Evolutionary conservation across 106 monocot species (phyloP).

Genomic region (Gastrodia elata): DNA sequence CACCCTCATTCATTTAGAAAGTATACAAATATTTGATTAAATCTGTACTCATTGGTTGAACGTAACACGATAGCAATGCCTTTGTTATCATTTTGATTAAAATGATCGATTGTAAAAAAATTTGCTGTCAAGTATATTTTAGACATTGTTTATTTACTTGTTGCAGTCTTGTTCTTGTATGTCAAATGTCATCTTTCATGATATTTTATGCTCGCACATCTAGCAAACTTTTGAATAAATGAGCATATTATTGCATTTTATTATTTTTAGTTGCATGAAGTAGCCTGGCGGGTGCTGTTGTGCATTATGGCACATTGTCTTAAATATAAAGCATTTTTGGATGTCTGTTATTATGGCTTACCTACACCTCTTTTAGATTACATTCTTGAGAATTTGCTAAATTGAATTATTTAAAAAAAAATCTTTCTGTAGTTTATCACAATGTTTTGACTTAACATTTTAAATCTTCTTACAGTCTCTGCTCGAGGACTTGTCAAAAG

Average conservation of each 20-base stretch:
- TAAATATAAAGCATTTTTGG: neutral
- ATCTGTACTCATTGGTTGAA: neutral
- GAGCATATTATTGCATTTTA: neutral
- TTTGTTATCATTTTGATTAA: neutral
- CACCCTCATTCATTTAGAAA: no score
- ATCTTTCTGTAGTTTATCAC: no score
- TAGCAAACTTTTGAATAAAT: neutral
- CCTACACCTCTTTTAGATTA: neutral
- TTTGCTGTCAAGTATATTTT: neutral
- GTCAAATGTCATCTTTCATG: neutral
- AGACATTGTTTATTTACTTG: neutral
- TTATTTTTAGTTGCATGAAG: neutral
- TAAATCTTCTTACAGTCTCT: conserved; percentile 39
- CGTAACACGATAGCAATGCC: neutral
- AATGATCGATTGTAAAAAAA: neutral
- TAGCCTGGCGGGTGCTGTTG: neutral
- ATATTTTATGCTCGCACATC: neutral
- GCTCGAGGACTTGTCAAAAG: conserved; percentile 73
- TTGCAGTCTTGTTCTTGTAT: neutral
- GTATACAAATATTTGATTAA: neutral
- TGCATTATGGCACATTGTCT: neutral
- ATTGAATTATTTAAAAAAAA: neutral
- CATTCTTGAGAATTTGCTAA: neutral
- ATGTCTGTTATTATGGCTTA: neutral
- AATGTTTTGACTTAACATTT: no score